These are phyloP conservation scores for Juglanconis juglandina DNA, from an alignment of 2,329 filamentous ascomycete genomes.

Conservation along the genomic window DNA sequence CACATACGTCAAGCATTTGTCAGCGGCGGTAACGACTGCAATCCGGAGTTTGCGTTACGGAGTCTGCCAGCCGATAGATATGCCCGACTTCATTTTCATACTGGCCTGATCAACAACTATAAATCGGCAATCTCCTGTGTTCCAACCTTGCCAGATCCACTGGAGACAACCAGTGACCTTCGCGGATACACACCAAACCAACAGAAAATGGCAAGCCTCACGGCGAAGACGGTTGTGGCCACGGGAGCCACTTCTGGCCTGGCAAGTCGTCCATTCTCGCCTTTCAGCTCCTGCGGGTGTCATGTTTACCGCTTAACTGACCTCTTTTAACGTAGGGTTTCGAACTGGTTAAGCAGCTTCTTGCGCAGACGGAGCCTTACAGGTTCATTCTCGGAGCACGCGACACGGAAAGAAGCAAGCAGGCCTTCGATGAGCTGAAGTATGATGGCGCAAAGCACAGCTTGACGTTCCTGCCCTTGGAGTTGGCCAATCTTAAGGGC, in stretches of 20 bases:
- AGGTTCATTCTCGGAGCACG: constrained; percentile 48
- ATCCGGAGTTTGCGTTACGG: too few species aligned
- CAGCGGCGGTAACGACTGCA: too few species aligned
- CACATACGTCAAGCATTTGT: too few species aligned
- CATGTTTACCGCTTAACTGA: not conserved
- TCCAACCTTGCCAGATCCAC: too few species aligned
- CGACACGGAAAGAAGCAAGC: constrained; percentile 37
- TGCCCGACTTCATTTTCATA: not conserved
- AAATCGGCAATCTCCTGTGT: not conserved
- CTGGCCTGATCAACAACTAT: not conserved
- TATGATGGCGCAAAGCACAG: constrained; percentile 38
- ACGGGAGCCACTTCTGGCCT: constrained; percentile 49
- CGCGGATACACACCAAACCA: not conserved
- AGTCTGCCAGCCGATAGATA: too few species aligned
- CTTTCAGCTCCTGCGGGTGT: not conserved
- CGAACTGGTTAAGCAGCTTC: constrained; percentile 50
- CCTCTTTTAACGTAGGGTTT: constrained; percentile 39
- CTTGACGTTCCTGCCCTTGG: constrained; percentile 45
- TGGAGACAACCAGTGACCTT: not conserved
- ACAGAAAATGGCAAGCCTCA: constrained; percentile 16
- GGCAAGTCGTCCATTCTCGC: constrained; percentile 29
- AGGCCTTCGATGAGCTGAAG: constrained; percentile 39
- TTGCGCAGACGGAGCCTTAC: constrained; percentile 42
- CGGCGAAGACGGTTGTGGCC: constrained; percentile 48
- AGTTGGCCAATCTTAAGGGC: constrained; percentile 41